A percentile compares a stretch with the other conserved stretches of the same genome.
These are phyloP conservation scores for Boletus fagicola DNA, from an alignment of 768 basidiomycete species.

Conservation along the genomic window DNA sequence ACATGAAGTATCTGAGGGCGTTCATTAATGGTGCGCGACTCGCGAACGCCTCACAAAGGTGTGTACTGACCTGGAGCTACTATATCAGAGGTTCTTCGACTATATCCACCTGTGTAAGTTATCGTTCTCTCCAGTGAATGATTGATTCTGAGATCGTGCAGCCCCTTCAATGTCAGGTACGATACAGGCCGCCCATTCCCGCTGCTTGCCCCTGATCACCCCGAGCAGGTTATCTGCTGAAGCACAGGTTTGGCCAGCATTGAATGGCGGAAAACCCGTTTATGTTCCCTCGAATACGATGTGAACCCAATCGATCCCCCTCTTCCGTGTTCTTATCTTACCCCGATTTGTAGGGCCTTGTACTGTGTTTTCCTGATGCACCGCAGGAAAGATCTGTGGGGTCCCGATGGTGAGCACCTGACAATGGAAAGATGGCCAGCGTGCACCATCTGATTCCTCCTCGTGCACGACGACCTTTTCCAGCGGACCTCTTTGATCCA, in stretches of 20 bases:
- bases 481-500: conserved; percentile 51
- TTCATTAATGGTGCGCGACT: conserved; percentile 55
- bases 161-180: conserved; percentile 26
- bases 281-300: conserved; percentile 48
- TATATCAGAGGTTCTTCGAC: conserved; percentile 30
- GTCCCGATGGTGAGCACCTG: conserved; percentile 33
- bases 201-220: background rate
- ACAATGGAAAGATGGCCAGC: too few species aligned
- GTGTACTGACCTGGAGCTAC: background rate
- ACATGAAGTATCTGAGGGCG: conserved; percentile 63
- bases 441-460: background rate
- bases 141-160: conserved; percentile 3
- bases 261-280: conserved; percentile 41
- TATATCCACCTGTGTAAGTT: conserved; percentile 33
- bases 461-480: background rate
- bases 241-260: conserved; percentile 19
- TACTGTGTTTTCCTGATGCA: conserved; percentile 36
- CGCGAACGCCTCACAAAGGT: background rate
- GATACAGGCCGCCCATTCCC: background rate
- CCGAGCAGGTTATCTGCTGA: conserved; percentile 16
- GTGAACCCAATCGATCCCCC: conserved; percentile 13
- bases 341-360: background rate
- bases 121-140: background rate
- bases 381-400: conserved; percentile 40
- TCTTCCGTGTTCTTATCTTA: background rate